Conservation (phyloP, 192 early-diverging fungal genomes). For the Linnemannia exigua region DNA sequence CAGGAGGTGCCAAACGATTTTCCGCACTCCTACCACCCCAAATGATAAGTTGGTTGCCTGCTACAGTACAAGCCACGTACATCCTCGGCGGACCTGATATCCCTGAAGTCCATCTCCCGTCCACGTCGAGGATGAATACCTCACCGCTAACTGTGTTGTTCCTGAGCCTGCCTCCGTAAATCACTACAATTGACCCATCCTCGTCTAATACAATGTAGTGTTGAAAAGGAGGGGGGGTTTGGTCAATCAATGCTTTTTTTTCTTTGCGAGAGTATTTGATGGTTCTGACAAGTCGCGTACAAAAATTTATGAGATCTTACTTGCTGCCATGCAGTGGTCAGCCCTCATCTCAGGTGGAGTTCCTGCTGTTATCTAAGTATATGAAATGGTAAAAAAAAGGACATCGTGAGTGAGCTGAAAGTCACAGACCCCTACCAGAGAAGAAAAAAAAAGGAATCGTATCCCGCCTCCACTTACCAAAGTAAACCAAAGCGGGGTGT, state of each 20-base stretch:
- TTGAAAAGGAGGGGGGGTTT: not conserved
- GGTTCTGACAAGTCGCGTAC: no score
- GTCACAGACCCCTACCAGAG: no score
- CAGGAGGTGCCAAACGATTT: not conserved
- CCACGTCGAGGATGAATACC: constrained; percentile 29
- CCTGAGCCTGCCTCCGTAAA: not conserved
- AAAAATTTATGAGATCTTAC: not conserved
- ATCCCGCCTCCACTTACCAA: constrained; percentile 13
- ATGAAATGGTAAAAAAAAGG: not conserved
- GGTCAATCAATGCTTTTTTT: not conserved
- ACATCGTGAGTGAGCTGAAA: not conserved
- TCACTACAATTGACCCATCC: not conserved
- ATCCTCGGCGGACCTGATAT: not conserved
- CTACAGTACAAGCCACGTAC: constrained; percentile 32
- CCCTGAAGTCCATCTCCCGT: constrained; percentile 11
- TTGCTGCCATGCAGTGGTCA: constrained; percentile 7
- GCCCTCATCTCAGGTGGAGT: not conserved
- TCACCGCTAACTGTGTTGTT: not conserved
- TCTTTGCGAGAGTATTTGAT: no score
- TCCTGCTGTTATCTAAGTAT: not conserved
- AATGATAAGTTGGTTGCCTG: constrained; percentile 28
- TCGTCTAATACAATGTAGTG: not conserved
- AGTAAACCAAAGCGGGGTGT: not conserved
- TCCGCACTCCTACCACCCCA: constrained; percentile 21
- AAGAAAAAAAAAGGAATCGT: no score